phyloP scores from a whole-genome alignment of 345 rosid species.

The Salix suchowensis region DNA sequence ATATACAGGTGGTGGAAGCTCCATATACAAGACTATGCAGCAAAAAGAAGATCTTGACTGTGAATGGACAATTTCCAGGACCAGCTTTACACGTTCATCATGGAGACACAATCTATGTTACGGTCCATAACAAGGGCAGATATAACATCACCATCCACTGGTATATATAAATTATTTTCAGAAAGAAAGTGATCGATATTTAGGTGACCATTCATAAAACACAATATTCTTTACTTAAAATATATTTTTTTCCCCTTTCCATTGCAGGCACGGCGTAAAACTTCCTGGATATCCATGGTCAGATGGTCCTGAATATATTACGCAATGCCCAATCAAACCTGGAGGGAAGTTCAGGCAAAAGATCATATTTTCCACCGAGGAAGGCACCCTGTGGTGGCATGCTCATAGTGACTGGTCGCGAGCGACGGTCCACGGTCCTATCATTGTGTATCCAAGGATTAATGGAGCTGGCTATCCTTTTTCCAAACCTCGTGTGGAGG shows the following conservation, averaged over 20 bases:
- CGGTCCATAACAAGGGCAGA: slow-evolving; percentile 18
- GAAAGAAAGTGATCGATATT: slow-evolving; percentile 29
- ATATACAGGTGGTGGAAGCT: slow-evolving; percentile 15
- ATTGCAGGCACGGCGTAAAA: slow-evolving; percentile 40
- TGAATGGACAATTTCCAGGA: slow-evolving; percentile 33
- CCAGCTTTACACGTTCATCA: slow-evolving; percentile 22
- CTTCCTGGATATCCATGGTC: slow-evolving; percentile 40
- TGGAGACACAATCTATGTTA: slow-evolving; percentile 25
- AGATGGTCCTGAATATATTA: slow-evolving; percentile 40
- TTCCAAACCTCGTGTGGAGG: slow-evolving; percentile 21
- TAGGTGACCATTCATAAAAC: slow-evolving; percentile 26
- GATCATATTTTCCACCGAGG: slow-evolving; percentile 19
- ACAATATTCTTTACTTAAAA: neutral
- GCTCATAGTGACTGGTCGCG: slow-evolving; percentile 42
- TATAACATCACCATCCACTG: slow-evolving; percentile 34
- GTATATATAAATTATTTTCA: slow-evolving; percentile 28
- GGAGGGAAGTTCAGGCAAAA: slow-evolving; percentile 23
- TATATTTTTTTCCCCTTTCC: slow-evolving; percentile 12
- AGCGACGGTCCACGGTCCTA: slow-evolving; percentile 35
- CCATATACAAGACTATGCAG: slow-evolving; percentile 11
- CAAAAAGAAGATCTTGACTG: slow-evolving; percentile 24
- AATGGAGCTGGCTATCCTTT: slow-evolving; percentile 31
- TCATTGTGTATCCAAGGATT: slow-evolving; percentile 25
- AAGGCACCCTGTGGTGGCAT: slow-evolving; percentile 44
- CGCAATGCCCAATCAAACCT: slow-evolving; percentile 37